phyloP scores from a whole-genome alignment of 1,284 basidiomycete species.

The Inonotus obliquus region DNA sequence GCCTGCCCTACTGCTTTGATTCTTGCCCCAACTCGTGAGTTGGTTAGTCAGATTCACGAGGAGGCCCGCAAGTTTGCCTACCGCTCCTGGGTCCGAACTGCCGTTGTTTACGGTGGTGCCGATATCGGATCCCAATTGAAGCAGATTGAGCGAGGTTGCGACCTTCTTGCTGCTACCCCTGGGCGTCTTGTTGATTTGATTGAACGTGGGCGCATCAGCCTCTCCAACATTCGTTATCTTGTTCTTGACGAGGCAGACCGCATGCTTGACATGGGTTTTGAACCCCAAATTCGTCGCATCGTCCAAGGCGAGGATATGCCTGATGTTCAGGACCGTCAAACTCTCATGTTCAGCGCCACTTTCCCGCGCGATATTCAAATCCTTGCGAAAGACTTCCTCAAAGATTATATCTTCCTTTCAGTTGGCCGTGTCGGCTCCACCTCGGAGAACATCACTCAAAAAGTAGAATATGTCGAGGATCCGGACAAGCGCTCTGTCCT shows the following conservation, averaged over 20 bases:
- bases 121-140: slow-evolving; percentile 96
- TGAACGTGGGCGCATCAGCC: slow-evolving; percentile 94
- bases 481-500: slow-evolving; percentile 95
- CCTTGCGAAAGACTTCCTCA: slow-evolving; percentile 93
- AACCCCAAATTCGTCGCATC: slow-evolving; percentile 98
- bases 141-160: slow-evolving; percentile 93
- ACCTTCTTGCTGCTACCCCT: slow-evolving; percentile 96
- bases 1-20: slow-evolving; percentile 95
- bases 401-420: slow-evolving; percentile 97
- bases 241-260: slow-evolving; percentile 99
- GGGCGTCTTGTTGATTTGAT: slow-evolving; percentile 98
- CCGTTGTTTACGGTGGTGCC: slow-evolving; percentile 98
- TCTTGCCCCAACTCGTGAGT: slow-evolving; percentile 96
- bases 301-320: slow-evolving; percentile 99
- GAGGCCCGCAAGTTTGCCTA: slow-evolving; percentile 99
- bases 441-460: slow-evolving; percentile 99
- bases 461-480: slow-evolving; percentile 98
- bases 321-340: slow-evolving; percentile 87
- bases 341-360: slow-evolving; percentile 99
- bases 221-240: slow-evolving; percentile 96
- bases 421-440: slow-evolving; percentile 98
- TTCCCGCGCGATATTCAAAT: slow-evolving; percentile 99
- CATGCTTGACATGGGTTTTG: slow-evolving; percentile 99
- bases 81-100: slow-evolving; percentile 98
- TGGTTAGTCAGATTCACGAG: slow-evolving; percentile 99